Conservation (phyloP, 805 yeast genomes). For the Torulaspora indica region DNA sequence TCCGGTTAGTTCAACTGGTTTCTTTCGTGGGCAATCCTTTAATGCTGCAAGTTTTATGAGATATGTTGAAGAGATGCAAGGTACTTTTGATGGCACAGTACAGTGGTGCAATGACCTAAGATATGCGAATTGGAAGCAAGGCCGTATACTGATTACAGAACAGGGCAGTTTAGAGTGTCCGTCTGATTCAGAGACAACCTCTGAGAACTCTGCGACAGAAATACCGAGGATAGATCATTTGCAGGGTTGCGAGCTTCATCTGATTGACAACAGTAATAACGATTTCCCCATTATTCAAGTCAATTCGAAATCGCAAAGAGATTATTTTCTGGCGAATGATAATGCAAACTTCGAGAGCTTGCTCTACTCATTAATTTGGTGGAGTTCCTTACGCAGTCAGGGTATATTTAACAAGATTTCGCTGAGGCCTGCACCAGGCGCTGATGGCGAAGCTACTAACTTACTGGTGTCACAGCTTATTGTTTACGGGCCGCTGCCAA, state of each 20-base stretch:
- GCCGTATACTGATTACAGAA: conserved; percentile 19
- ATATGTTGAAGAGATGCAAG: conserved; percentile 12
- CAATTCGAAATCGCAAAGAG: conserved; percentile 7
- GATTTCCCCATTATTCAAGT: conserved; percentile 20
- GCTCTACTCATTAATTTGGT: conserved; percentile 45
- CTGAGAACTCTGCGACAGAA: not conserved
- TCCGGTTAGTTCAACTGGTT: not conserved
- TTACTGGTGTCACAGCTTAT: conserved; percentile 61
- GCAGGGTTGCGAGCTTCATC: conserved; percentile 23
- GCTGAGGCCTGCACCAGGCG: conserved; percentile 28
- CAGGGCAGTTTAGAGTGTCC: conserved; percentile 4
- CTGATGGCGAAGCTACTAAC: conserved; percentile 34
- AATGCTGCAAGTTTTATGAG: conserved; percentile 10
- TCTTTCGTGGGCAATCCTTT: conserved; percentile 1
- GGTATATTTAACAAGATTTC: conserved; percentile 53
- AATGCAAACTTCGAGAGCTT: conserved; percentile 39
- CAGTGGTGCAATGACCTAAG: conserved; percentile 24
- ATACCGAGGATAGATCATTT: conserved; percentile 25
- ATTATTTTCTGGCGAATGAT: conserved; percentile 22
- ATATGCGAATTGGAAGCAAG: conserved; percentile 25
- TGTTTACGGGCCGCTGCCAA: conserved; percentile 56
- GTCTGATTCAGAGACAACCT: not conserved
- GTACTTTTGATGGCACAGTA: conserved; percentile 24
- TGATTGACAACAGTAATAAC: conserved; percentile 13
- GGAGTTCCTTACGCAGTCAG: conserved; percentile 51